These are phyloP conservation scores for Trapa bicornis DNA, from an alignment of 345 rosid species.

Conservation along the genomic window DNA sequence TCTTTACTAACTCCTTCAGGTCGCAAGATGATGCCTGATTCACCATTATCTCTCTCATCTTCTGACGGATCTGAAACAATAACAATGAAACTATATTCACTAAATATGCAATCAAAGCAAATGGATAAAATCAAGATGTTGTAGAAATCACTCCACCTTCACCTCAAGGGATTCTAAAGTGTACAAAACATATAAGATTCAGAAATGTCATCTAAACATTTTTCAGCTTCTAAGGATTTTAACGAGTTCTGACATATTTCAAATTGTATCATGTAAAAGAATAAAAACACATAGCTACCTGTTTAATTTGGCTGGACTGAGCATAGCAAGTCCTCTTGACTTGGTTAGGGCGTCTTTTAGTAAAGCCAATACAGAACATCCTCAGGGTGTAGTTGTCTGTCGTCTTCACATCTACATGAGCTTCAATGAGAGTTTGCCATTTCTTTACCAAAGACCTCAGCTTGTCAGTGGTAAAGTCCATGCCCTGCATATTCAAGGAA, in stretches of 20 bases:
- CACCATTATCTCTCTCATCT: conserved; percentile 88
- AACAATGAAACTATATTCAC: background rate
- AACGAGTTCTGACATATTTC: background rate
- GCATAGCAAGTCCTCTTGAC: conserved; percentile 93
- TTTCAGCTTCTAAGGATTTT: background rate
- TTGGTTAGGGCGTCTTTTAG: conserved; percentile 87
- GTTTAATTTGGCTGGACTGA: conserved; percentile 84
- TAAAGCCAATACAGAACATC: conserved; percentile 89
- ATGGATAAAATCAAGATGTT: background rate
- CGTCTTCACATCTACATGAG: conserved; percentile 91
- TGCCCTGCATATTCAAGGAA: conserved; percentile 39
- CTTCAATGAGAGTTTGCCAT: conserved; percentile 91
- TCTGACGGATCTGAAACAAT: conserved; percentile 51
- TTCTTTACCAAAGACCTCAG: conserved; percentile 87
- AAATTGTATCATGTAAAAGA: background rate
- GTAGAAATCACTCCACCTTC: background rate
- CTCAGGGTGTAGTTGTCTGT: conserved; percentile 76
- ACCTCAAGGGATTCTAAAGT: background rate
- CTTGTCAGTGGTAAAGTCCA: conserved; percentile 90
- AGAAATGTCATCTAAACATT: background rate
- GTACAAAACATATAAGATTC: background rate
- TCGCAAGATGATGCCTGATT: conserved; percentile 75
- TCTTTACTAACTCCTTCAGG: conserved; percentile 67
- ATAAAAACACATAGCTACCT: conserved; percentile 23
- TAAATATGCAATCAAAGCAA: background rate